A percentile compares a stretch with the other conserved stretches of the same genome.
Conservation (phyloP, 164 flowering plant species). For the Tinospora cordifolia region DNA sequence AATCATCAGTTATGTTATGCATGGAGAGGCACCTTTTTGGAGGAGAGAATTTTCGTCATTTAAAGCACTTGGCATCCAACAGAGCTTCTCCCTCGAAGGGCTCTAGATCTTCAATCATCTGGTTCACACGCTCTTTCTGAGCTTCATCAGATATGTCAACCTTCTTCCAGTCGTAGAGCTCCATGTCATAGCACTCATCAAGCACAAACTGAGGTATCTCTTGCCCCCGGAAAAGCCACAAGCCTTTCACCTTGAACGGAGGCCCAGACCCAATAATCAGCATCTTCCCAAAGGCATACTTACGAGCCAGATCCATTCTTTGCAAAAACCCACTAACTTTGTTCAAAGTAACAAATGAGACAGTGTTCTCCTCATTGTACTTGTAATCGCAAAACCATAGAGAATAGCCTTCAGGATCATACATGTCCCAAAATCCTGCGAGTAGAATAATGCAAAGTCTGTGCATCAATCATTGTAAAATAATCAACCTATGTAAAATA, state of each 20-base stretch:
- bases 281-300: slow-evolving; percentile 96
- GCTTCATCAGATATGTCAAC: slow-evolving; percentile 71
- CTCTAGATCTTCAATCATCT: slow-evolving; percentile 89
- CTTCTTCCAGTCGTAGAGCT: slow-evolving; percentile 53
- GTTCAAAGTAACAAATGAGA: slow-evolving; percentile 82
- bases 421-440: slow-evolving; percentile 99
- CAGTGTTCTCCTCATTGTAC: slow-evolving; percentile 76
- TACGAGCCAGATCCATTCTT: slow-evolving; percentile 83
- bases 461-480: too few species aligned
- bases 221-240: slow-evolving; percentile 93
- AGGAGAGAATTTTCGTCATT: slow-evolving; percentile 27
- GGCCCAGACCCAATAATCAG: slow-evolving; percentile 60
- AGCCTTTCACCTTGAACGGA: slow-evolving; percentile 84
- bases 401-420: slow-evolving; percentile 61
- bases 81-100: slow-evolving; percentile 86
- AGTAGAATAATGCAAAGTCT: not conserved
- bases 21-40: too few species aligned
- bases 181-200: slow-evolving; percentile 91
- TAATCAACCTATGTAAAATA: too few species aligned
- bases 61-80: slow-evolving; percentile 91
- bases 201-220: slow-evolving; percentile 74
- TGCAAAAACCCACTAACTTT: slow-evolving; percentile 61
- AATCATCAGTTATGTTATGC: too few species aligned
- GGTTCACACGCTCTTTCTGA: slow-evolving; percentile 78
- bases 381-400: slow-evolving; percentile 63